phyloP scores from a whole-genome alignment of 352 stramenopile genomes.

The Blastocystis sp. region DNA sequence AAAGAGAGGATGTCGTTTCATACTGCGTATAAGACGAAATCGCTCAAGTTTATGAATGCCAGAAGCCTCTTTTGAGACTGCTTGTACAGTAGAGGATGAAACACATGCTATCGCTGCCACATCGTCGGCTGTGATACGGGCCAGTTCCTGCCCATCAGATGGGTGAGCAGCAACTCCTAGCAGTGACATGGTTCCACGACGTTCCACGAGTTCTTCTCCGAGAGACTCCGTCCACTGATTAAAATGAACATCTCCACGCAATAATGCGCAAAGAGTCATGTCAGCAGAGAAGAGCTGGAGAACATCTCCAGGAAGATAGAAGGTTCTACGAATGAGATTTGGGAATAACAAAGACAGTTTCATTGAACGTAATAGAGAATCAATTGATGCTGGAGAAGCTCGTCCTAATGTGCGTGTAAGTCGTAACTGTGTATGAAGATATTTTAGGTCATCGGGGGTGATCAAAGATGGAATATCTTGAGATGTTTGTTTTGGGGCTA shows the following conservation, averaged over 20 bases:
- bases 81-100: neutral
- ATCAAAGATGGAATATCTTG: neutral
- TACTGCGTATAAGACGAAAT: neutral
- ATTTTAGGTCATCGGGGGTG: neutral
- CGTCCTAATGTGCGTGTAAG: neutral
- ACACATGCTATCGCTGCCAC: neutral
- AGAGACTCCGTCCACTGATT: neutral
- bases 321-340: neutral
- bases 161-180: neutral
- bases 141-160: neutral
- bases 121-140: neutral
- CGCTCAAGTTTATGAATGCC: slow-evolving; percentile 24
- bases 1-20: slow-evolving; percentile 29
- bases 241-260: slow-evolving; percentile 21
- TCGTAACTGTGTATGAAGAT: neutral
- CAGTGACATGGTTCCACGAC: neutral
- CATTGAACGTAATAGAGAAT: neutral
- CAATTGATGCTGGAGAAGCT: neutral
- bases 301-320: slow-evolving; percentile 6
- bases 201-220: neutral
- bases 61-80: neutral
- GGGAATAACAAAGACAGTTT: neutral
- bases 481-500: neutral
- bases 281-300: neutral
- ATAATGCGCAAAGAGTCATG: neutral